Base-by-base conservation (phyloP, 2,329 filamentous ascomycete species). In the Ophiostoma ulmi region DNA sequence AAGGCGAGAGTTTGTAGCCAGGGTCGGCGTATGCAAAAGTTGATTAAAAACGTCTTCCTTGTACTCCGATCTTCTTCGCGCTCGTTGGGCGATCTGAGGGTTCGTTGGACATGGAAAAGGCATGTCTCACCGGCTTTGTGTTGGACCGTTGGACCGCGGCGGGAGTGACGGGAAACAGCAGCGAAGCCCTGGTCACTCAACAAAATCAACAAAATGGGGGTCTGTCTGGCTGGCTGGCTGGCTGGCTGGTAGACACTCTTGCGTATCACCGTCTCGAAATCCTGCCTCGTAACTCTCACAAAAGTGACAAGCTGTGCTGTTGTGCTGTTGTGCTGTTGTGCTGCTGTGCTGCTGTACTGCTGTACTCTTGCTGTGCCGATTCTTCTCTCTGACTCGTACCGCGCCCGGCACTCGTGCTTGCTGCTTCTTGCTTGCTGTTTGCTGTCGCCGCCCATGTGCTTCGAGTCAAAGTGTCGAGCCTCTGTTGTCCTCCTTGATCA, bases 221-320 rank as follows among this genome's bases (percentile, higher is more conserved):
- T 17, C 20, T 36, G 31, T 14, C 55, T 35, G 58, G 22, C 31
- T 35, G 58, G 22, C 26, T 26, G 58, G 22, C 26, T 26, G 31
- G 31, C 55, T 35, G 26, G 36, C 31, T 35, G 58, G 22, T 41
- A 55, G 44, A 69, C 41, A 69, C 52, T 17, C n/a, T 67, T 64
- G 70, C 48, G 70, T 58, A 70, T 41, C 48, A 64, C 70, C 38
- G 44, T 55, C 22, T 13, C 63, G 63, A 36, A 39, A 65, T 22
- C 36, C 35, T 65, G 63, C 63, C 20, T 65, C 35, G 20, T 39
- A 36, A 8, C 35, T 65, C 63, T 65, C 63, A 41, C 63, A 65
- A 39, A 26, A 31, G 63, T 39, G 35, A 41, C 63, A 65, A 41
- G 36, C 63, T 65, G 63, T 65, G 63, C 35, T 48, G 44, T 20